Base-by-base conservation (phyloP, 2,329 filamentous ascomycete genomes). In the Fusarium stilboides region DNA sequence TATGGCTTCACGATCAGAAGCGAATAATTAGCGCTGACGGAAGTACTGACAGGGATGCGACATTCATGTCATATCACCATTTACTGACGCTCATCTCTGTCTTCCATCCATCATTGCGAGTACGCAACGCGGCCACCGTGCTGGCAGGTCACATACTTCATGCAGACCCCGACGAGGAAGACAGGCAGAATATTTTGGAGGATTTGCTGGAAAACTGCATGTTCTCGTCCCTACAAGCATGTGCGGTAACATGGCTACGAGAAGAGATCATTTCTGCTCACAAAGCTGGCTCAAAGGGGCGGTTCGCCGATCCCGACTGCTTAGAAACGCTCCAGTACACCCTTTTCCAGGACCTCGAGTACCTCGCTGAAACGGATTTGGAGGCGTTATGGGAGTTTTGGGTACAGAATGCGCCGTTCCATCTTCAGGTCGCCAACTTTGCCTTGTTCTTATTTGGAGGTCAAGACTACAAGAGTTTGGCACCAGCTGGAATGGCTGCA, bases 161-260 rank as follows among this genome's bases (percentile, higher is more conserved):
- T 71, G 81, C 86, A 3, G 85, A 90, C 65, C 88, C 89, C 1
- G 84, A 88, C 26, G 87, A 89, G 62, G 83, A 85, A 5, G 84
- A 87, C 72, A 83, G 88, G 7, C 79, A 91, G 17, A 82, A 84
- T 28, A 91, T 91, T 66, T 82, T 92, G 10, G 86, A 89, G 53
- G 89, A 91, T 72, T 82, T 91, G 14, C 78, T 91, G 14, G 88
- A 91, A 77, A 89, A 90, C 75, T 91, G 89, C 80, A 84, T 87
- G 69, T 91, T 89, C 70, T 83, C 88, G 3, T 83, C 85, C 1
- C 81, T 91, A 37, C 89, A 90, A 75, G 89, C 87, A 10, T 88
- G 87, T 42, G 89, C 88, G 1, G 83, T 91, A 6, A 83, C 84
- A 6, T 91, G 89, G 89, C 78, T 91, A 34, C 85, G 88, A 55